Evolutionary conservation across 768 basidiomycete species (phyloP).

Genomic region (Boletus subparvulus): DNA sequence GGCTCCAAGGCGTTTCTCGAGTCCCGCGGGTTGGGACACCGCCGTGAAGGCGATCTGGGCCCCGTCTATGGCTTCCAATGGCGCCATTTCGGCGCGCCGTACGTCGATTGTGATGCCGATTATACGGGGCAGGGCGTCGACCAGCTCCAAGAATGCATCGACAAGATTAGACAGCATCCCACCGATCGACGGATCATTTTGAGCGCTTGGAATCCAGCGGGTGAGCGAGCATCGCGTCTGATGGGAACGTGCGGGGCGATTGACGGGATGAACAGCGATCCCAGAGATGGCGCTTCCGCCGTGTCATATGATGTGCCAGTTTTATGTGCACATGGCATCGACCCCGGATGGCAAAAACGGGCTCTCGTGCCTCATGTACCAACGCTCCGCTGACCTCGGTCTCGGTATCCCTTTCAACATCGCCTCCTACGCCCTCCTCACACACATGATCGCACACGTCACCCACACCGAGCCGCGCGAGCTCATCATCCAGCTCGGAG

Average conservation of each 20-base stretch:
- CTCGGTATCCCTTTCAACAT: conserved; percentile 99
- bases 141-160: conserved; percentile 84
- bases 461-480: conserved; percentile 86
- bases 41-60: conserved; percentile 89
- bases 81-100: conserved; percentile 91
- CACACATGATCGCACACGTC: conserved; percentile 95
- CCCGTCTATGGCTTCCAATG: conserved; percentile 98
- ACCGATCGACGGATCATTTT: conserved; percentile 93
- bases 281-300: conserved; percentile 95
- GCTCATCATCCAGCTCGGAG: conserved; percentile 93
- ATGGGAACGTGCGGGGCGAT: neutral
- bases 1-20: conserved; percentile 87
- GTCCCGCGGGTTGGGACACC: conserved; percentile 75
- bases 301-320: conserved; percentile 98
- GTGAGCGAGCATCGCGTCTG: conserved; percentile 40
- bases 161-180: conserved; percentile 90
- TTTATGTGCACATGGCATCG: conserved; percentile 90
- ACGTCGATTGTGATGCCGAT: conserved; percentile 68
- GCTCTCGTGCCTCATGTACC: conserved; percentile 95
- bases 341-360: conserved; percentile 51
- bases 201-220: conserved; percentile 97
- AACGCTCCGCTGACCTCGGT: conserved; percentile 95
- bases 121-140: conserved; percentile 88
- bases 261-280: conserved; percentile 59
- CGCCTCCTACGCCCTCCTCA: conserved; percentile 95